Base-by-base conservation (phyloP, 202 grass and related monocot species). In the Miscanthus sacchariflorus region DNA sequence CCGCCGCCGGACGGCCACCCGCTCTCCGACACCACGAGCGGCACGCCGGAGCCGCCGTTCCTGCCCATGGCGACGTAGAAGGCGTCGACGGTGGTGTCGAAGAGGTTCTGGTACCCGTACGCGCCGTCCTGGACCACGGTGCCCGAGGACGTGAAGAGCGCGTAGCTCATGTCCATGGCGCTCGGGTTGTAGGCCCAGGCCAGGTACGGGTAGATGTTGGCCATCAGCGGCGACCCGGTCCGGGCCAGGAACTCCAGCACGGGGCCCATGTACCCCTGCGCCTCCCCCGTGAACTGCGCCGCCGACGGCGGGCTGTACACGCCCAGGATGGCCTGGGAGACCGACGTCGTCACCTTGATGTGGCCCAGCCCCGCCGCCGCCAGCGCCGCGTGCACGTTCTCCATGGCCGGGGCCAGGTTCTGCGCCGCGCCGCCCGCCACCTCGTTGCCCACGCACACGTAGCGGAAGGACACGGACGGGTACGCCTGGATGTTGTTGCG, bases 291-390 rank as follows among this genome's bases (percentile, higher is more conserved):
- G 89, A 97, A 97, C 0, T 81, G 13, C 1, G 87, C 92, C 1
- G 63, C 28, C 3, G 95, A 97, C 1, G 95, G 93, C 65, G 93
- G 95, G 72, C 59, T 90, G 24, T 88, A 95, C 13, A 82, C 80
- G 50, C 81, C 95, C 0, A 97, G 39, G n/a, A 97, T 82, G 48
- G 78, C 84, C 72, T 81, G 80, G 5, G 89, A 80, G 39, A 97
- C 95, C 15, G 95, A 88, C 25, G 95, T 97, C 2, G 95, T 95
- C 3, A 97, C 95, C 71, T 97, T 93, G 65, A 97, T 93, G 85
- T 91, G 89, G 3, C 52, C 81, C 13, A 97, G 91, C 10, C 92
- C 95, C 0, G 89, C 89, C 0, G 89, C 74, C 2, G 87, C 91
- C 0, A 97, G 90, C 19, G 93, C 87, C 2, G 33, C 64, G 24